Conservation (phyloP, 2,329 filamentous ascomycete genomes). For the Neofusicoccum laricinum region DNA sequence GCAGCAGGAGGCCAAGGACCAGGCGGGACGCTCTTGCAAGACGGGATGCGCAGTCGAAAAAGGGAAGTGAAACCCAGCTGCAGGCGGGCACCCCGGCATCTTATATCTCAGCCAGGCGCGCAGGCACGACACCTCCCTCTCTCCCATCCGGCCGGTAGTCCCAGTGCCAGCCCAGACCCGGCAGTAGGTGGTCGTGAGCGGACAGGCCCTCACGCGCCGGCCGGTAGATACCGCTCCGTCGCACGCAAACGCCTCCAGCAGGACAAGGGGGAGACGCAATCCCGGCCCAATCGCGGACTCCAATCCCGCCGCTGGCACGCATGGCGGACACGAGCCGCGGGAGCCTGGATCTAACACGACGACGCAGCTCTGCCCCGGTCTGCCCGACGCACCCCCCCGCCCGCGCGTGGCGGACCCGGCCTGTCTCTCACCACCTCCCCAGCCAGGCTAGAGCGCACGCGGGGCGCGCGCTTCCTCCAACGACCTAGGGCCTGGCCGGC, state of each 20-base stretch:
- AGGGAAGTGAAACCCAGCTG: not conserved
- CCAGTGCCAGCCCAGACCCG: too few relatives aligned
- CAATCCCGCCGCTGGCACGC: not conserved
- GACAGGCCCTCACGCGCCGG: not conserved
- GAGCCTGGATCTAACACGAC: not conserved
- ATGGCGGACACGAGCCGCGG: too few relatives aligned
- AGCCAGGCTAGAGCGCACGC: too few relatives aligned
- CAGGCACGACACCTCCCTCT: not conserved
- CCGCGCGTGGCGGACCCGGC: too few relatives aligned
- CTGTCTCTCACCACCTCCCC: too few relatives aligned
- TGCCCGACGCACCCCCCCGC: too few relatives aligned
- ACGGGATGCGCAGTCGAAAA: not conserved
- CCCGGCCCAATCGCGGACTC: not conserved
- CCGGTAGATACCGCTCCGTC: not conserved
- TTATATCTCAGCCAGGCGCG: not conserved
- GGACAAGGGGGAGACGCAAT: too few relatives aligned
- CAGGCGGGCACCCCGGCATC: not conserved
- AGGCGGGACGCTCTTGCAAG: not conserved
- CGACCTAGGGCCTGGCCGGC: too few relatives aligned
- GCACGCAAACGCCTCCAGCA: too few relatives aligned
- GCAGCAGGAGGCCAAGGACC: not conserved
- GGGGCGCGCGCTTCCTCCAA: too few relatives aligned
- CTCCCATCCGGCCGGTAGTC: not conserved
- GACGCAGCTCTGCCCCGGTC: not conserved
- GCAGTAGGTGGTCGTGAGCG: too few relatives aligned